Percentiles rank a stretch among this genome's conserved stretches.
These are phyloP conservation scores for Wickerhamomyces sp. DNA, from an alignment of 1,139 yeast species.

Conservation along the genomic window DNA sequence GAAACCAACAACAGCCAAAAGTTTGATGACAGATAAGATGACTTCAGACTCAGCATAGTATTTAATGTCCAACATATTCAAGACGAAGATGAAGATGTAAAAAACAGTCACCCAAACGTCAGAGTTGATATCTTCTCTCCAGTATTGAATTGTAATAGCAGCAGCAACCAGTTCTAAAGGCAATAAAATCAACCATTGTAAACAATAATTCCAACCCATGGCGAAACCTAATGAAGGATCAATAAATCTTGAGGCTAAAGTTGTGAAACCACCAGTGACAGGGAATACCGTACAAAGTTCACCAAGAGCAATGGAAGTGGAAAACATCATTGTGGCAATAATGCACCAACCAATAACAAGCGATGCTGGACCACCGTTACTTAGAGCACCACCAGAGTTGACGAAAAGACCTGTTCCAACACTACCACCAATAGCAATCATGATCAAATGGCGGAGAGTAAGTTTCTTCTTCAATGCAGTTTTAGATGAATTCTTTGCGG, in stretches of 20 bases:
- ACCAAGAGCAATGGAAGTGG: slow-evolving; percentile 65
- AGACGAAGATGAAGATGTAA: slow-evolving; percentile 47
- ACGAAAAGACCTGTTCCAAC: slow-evolving; percentile 67
- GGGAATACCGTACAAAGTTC: slow-evolving; percentile 68
- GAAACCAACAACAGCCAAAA: slow-evolving; percentile 60
- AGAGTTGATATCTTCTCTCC: slow-evolving; percentile 52
- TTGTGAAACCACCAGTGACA: slow-evolving; percentile 67
- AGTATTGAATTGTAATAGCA: slow-evolving; percentile 60
- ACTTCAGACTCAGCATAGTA: slow-evolving; percentile 64
- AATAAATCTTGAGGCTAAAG: slow-evolving; percentile 60
- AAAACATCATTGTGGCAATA: slow-evolving; percentile 51
- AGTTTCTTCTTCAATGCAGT: slow-evolving; percentile 69
- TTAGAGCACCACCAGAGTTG: slow-evolving; percentile 60
- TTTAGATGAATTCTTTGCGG: slow-evolving; percentile 60
- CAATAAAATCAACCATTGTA: slow-evolving; percentile 65
- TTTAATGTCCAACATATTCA: slow-evolving; percentile 53
- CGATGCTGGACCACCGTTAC: slow-evolving; percentile 66
- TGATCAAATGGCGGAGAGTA: slow-evolving; percentile 60
- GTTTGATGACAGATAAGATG: slow-evolving; percentile 52
- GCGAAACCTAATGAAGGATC: slow-evolving; percentile 76
- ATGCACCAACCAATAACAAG: slow-evolving; percentile 53
- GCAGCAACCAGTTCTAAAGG: slow-evolving; percentile 75
- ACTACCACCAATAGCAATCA: slow-evolving; percentile 87
- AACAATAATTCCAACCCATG: slow-evolving; percentile 65
- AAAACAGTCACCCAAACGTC: slow-evolving; percentile 68